A percentile compares a stretch with the other conserved stretches of the same genome.
Evolutionary conservation across 257 asterid genomes (phyloP).

Genomic region (Datura wrightii): DNA sequence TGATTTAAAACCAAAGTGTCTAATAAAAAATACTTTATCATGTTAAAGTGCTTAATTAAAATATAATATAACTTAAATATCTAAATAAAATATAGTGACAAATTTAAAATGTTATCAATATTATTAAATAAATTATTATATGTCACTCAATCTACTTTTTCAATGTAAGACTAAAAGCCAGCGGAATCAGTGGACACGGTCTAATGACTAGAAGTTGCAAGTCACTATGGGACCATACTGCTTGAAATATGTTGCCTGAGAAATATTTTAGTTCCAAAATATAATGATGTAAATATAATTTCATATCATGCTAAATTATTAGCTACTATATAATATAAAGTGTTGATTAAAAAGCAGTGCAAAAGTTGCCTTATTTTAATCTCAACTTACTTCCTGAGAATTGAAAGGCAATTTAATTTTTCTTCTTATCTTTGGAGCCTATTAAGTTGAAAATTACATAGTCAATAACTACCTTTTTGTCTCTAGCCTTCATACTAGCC

Average conservation of each 20-base stretch:
- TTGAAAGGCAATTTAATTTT: background rate
- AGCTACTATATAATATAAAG: background rate
- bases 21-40: background rate
- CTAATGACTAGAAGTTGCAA: background rate
- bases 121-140: background rate
- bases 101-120: background rate
- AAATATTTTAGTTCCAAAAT: background rate
- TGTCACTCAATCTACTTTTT: background rate
- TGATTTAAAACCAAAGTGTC: too few relatives aligned
- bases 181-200: slow-evolving; percentile 26
- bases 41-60: background rate
- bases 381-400: background rate
- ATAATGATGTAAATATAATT: background rate
- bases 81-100: background rate
- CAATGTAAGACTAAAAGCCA: background rate
- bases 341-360: background rate
- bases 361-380: slow-evolving; percentile 3
- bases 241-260: background rate
- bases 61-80: background rate
- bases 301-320: background rate
- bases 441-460: background rate
- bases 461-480: slow-evolving; percentile 27
- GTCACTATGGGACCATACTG: slow-evolving; percentile 8
- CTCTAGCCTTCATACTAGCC: slow-evolving; percentile 10
- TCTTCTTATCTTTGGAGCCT: background rate